Conservation (phyloP, 1,284 basidiomycete species). For the Pseudozyma tsukubaensis region DNA sequence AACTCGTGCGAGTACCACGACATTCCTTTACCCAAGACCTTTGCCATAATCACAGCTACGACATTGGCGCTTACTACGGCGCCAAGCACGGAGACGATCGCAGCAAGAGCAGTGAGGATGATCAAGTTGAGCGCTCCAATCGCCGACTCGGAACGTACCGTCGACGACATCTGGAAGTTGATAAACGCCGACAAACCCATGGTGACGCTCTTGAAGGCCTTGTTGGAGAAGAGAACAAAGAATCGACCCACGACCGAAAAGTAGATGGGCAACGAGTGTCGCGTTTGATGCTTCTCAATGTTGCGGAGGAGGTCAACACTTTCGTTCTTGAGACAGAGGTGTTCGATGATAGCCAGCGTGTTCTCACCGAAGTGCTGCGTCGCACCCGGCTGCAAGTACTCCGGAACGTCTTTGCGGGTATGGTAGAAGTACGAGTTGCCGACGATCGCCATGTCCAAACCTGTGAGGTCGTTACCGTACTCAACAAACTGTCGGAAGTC, state of each 20-base stretch:
- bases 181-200: constrained; percentile 60
- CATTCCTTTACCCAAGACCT: constrained; percentile 74
- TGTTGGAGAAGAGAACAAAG: constrained; percentile 72
- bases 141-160: constrained; percentile 66
- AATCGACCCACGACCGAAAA: constrained; percentile 69
- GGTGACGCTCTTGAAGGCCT: constrained; percentile 64
- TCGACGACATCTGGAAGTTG: constrained; percentile 65
- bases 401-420: constrained; percentile 85
- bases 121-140: constrained; percentile 52
- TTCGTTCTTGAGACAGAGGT: constrained; percentile 74
- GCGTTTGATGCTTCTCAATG: constrained; percentile 34
- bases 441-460: constrained; percentile 86
- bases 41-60: constrained; percentile 79
- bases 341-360: constrained; percentile 81
- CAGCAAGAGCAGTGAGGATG: constrained; percentile 51
- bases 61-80: constrained; percentile 77
- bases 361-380: constrained; percentile 91
- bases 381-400: constrained; percentile 83
- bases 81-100: constrained; percentile 65
- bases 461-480: constrained; percentile 75
- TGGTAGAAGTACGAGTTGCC: constrained; percentile 94
- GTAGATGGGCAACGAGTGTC: constrained; percentile 78
- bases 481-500: constrained; percentile 82
- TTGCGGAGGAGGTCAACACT: constrained; percentile 63
- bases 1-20: constrained; percentile 75